phyloP scores from a whole-genome alignment of 2,329 filamentous ascomycete genomes.

The Alternaria gaisen region DNA sequence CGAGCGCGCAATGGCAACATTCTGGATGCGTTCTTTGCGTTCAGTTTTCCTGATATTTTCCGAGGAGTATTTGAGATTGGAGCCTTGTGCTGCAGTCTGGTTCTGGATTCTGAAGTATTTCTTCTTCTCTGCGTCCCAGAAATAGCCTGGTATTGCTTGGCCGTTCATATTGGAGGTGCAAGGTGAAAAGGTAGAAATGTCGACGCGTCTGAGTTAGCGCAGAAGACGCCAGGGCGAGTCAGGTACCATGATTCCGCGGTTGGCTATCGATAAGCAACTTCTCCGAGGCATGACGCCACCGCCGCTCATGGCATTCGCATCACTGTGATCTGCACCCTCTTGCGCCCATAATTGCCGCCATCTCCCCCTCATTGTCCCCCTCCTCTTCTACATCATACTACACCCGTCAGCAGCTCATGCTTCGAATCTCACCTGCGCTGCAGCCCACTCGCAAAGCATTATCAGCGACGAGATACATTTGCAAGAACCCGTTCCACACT shows the following conservation, averaged over 20 bases:
- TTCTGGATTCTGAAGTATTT: conserved; percentile 61
- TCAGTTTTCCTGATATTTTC: conserved; percentile 52
- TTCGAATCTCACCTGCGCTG: conserved; percentile 22
- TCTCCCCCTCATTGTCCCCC: conserved; percentile 6
- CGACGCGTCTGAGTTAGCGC: background rate
- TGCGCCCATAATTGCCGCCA: conserved; percentile 20
- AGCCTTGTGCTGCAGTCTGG: conserved; percentile 45
- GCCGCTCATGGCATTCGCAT: conserved; percentile 24
- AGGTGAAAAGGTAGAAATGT: background rate
- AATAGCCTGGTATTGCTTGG: conserved; percentile 58
- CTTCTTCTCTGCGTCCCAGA: conserved; percentile 58
- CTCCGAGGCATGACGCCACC: conserved; percentile 38
- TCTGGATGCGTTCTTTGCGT: conserved; percentile 33
- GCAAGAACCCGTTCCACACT: conserved; percentile 18
- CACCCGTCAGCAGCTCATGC: conserved; percentile 22
- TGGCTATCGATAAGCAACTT: conserved; percentile 26
- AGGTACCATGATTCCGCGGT: conserved; percentile 16
- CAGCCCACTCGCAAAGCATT: conserved; percentile 12
- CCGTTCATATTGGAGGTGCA: conserved; percentile 44
- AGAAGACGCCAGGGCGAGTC: conserved; percentile 23
- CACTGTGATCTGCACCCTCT: conserved; percentile 13
- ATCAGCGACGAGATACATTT: conserved; percentile 8
- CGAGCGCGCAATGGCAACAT: conserved; percentile 12
- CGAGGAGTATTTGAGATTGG: conserved; percentile 51
- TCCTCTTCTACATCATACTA: background rate